Evolutionary conservation across 139 green algal species (phyloP).

Genomic region (Chlamydomonas eustigma): DNA sequence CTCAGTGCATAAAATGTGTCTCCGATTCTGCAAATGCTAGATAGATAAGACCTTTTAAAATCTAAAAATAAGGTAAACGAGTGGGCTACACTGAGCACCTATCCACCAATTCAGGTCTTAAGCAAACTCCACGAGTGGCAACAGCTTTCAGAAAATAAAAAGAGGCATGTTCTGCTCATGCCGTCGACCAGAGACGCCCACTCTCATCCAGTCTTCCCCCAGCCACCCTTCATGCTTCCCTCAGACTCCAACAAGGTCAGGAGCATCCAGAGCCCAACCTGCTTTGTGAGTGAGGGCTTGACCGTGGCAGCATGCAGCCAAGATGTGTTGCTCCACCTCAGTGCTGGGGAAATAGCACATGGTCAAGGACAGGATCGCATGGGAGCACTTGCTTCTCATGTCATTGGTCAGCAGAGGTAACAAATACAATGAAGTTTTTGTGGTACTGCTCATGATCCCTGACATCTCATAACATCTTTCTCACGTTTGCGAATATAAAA

Average conservation of each 20-base stretch:
- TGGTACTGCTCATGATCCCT: no score
- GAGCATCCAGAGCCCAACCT: not conserved
- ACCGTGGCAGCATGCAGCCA: slow-evolving; percentile 22
- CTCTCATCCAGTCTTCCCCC: slow-evolving; percentile 67
- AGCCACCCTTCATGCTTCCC: slow-evolving; percentile 47
- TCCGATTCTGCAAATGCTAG: no score
- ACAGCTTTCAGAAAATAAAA: slow-evolving; percentile 21
- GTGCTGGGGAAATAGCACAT: slow-evolving; percentile 38
- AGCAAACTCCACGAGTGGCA: slow-evolving; percentile 35
- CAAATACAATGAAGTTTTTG: no score
- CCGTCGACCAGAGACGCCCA: slow-evolving; percentile 73
- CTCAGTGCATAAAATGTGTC: no score
- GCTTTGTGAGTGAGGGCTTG: slow-evolving; percentile 9
- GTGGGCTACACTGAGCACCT: no score
- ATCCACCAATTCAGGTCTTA: not conserved
- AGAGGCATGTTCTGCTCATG: slow-evolving; percentile 62
- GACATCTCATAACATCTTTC: no score
- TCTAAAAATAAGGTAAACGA: no score
- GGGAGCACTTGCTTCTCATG: slow-evolving; percentile 61
- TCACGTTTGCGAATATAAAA: no score
- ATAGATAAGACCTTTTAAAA: no score
- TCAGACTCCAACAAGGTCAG: not conserved
- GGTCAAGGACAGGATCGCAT: slow-evolving; percentile 58
- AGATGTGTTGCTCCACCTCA: slow-evolving; percentile 33
- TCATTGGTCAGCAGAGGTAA: slow-evolving; percentile 70